Conservation (phyloP, 192 early-diverging fungal genomes). For the Coemansia biformis region DNA sequence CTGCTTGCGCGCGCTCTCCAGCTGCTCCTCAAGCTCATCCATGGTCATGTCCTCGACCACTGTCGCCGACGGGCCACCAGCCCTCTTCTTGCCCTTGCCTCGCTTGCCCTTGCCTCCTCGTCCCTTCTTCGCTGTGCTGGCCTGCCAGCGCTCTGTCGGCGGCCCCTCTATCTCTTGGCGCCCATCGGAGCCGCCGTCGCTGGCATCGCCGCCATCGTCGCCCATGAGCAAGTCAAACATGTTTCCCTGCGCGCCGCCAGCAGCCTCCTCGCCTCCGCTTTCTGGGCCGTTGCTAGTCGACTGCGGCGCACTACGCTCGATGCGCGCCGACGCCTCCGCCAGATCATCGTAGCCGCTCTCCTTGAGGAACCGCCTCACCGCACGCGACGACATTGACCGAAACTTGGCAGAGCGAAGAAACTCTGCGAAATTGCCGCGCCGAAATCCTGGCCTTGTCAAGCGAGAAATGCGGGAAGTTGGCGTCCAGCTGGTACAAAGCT, state of each 20-base stretch:
- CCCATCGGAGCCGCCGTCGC: constrained; percentile 1
- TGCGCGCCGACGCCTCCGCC: constrained; percentile 24
- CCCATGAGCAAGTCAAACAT: constrained; percentile 46
- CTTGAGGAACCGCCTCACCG: constrained; percentile 33
- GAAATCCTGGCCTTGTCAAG: too few relatives aligned
- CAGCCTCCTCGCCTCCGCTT: not conserved
- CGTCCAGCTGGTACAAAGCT: too few relatives aligned
- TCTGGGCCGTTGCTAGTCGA: constrained; percentile 3
- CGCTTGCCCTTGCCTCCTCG: not conserved
- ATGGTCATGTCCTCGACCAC: constrained; percentile 27
- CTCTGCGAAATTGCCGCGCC: too few relatives aligned
- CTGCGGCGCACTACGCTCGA: constrained; percentile 16
- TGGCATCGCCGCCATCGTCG: constrained; percentile 7
- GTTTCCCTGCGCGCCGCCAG: constrained; percentile 9
- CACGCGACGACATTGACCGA: constrained; percentile 49
- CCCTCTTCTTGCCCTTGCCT: constrained; percentile 9
- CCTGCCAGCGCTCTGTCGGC: too few relatives aligned
- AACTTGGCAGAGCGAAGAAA: not conserved
- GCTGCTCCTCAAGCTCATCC: constrained; percentile 38
- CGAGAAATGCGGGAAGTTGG: too few relatives aligned
- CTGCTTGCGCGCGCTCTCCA: constrained; percentile 17
- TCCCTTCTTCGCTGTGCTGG: not conserved
- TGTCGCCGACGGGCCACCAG: too few relatives aligned
- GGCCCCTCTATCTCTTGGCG: too few relatives aligned
- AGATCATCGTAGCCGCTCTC: constrained; percentile 47